Conservation (phyloP, 176 grass and related monocot genomes). For the Hsuehochloa calcarea region DNA sequence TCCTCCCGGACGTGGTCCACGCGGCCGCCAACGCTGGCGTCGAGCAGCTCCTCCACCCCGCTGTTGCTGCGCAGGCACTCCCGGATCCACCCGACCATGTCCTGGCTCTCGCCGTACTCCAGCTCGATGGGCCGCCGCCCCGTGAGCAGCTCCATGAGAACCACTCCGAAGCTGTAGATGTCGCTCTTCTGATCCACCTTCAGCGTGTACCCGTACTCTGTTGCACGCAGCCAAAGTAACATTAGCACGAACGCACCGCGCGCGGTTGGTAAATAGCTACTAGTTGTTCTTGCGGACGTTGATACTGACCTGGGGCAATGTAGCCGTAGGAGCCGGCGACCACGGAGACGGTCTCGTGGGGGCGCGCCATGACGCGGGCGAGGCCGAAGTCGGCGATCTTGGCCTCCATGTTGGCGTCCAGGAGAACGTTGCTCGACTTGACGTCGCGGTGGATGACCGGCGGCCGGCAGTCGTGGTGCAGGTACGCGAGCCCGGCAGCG, state of each 20-base stretch:
- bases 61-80: conserved; percentile 60
- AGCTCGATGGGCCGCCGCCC: conserved; percentile 73
- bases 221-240: background rate
- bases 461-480: conserved; percentile 93
- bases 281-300: background rate
- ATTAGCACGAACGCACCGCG: background rate
- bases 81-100: conserved; percentile 84
- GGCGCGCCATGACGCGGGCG: conserved; percentile 73
- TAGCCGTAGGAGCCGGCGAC: conserved; percentile 95
- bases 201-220: conserved; percentile 92
- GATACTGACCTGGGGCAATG: conserved; percentile 71
- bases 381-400: conserved; percentile 92
- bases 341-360: conserved; percentile 75
- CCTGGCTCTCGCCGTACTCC: conserved; percentile 72
- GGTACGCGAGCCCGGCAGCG: conserved; percentile 79
- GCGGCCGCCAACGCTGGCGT: conserved; percentile 53
- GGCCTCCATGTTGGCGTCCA: conserved; percentile 76
- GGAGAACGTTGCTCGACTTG: conserved; percentile 97
- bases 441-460: conserved; percentile 92
- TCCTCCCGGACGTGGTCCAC: conserved; percentile 85
- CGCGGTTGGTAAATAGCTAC: background rate
- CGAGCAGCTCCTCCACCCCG: conserved; percentile 78
- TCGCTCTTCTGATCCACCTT: conserved; percentile 97
- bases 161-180: conserved; percentile 93
- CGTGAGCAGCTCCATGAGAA: conserved; percentile 90